These are phyloP conservation scores for Quambalaria eucalypti DNA, from an alignment of 1,284 basidiomycete species.

Conservation along the genomic window DNA sequence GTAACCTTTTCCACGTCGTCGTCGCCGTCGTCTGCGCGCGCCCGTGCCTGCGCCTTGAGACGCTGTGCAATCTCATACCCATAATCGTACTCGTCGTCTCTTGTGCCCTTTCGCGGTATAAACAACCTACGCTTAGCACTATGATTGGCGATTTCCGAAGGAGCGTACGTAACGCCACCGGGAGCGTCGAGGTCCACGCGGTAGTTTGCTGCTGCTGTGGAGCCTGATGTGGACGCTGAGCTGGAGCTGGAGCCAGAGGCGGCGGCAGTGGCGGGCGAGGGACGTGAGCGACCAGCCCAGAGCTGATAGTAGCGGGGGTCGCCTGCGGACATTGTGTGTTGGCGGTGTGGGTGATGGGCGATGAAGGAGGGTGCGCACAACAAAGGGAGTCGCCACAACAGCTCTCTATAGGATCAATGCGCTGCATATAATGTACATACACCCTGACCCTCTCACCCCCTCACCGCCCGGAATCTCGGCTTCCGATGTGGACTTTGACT, in stretches of 20 bases:
- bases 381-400: no score
- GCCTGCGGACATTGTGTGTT: not conserved
- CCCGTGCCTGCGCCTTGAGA: not conserved
- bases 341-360: not conserved
- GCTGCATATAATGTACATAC: no score
- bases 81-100: constrained; percentile 7
- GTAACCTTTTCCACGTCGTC: not conserved
- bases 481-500: no score
- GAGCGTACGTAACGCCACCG: constrained; percentile 38
- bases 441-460: no score
- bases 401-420: no score
- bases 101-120: constrained; percentile 16
- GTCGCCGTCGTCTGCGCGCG: not conserved
- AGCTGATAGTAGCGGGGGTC: not conserved
- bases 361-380: no score
- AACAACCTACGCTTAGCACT: constrained; percentile 37
- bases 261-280: not conserved
- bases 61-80: constrained; percentile 1
- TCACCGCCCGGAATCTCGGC: no score
- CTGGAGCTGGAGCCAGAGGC: not conserved
- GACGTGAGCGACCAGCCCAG: not conserved
- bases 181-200: constrained; percentile 27
- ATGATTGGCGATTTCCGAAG: constrained; percentile 22
- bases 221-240: no score
- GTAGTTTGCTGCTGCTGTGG: not conserved